Evolutionary conservation across 2,329 filamentous ascomycete genomes (phyloP).

Genomic region (Ceratocystis variospora): DNA sequence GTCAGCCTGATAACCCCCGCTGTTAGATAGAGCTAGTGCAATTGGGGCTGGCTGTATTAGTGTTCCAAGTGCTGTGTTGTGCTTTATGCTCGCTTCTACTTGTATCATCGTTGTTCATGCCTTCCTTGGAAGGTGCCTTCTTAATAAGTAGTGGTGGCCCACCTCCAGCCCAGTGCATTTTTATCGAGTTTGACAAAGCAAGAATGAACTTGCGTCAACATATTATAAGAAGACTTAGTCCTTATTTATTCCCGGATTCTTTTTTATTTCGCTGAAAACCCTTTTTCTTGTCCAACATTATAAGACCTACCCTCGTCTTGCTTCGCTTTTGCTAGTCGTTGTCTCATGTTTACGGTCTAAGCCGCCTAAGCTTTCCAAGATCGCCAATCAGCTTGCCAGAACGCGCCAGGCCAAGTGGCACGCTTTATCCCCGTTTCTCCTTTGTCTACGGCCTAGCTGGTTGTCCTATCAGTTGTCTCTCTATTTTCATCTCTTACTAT

Average conservation of each 20-base stretch:
- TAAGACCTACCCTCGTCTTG: not conserved
- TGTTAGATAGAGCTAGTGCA: not conserved
- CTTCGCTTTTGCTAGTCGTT: not conserved
- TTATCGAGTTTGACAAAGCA: not conserved
- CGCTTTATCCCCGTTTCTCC: not conserved
- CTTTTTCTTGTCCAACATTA: not conserved
- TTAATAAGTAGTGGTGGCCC: not conserved
- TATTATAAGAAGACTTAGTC: not conserved
- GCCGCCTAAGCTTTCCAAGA: not conserved
- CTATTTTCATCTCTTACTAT: not conserved
- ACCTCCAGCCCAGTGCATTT: conserved; percentile 1
- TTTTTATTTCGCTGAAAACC: not conserved
- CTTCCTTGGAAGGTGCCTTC: not conserved
- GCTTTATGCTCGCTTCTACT: not conserved
- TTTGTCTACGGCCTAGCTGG: no score
- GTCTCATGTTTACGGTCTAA: conserved; percentile 3
- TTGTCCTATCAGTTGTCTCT: no score
- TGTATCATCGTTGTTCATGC: not conserved
- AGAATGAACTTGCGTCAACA: no score
- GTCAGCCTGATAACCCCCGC: not conserved
- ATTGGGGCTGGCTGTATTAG: no score
- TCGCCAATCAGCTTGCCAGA: not conserved
- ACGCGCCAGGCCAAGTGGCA: not conserved
- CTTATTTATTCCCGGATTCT: conserved; percentile 7
- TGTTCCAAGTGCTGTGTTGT: no score